Conservation (phyloP, 768 basidiomycete genomes). For the Suillus sp. region DNA sequence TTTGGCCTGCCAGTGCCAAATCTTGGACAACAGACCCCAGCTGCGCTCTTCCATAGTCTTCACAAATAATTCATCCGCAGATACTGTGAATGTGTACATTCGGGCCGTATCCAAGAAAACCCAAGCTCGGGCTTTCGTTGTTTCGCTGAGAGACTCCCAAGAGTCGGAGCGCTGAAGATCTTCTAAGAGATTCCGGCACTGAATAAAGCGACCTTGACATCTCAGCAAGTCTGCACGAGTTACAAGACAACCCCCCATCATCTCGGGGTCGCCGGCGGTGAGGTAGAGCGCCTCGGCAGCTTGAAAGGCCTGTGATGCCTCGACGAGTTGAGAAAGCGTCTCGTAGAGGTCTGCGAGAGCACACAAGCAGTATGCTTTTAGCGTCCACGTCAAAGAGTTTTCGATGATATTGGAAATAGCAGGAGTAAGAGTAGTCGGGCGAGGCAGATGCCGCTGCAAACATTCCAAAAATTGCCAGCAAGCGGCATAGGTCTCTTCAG, state of each 20-base stretch:
- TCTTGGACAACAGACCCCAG: background rate
- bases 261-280: background rate
- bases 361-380: background rate
- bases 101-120: background rate
- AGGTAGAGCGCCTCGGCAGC: background rate
- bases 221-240: background rate
- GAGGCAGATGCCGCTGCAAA: background rate
- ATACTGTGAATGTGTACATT: background rate
- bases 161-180: background rate
- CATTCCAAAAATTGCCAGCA: background rate
- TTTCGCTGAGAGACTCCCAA: background rate
- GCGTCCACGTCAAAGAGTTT: background rate
- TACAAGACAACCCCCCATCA: background rate
- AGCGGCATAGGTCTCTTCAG: background rate
- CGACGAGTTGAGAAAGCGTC: background rate
- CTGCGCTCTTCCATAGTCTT: background rate
- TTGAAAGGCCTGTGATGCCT: background rate
- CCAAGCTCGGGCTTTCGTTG: background rate
- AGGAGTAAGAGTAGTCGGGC: background rate
- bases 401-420: background rate
- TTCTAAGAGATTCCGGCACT: background rate
- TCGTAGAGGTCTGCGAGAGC: background rate
- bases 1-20: background rate
- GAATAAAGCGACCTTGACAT: conserved; percentile 2
- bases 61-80: background rate